Conservation (phyloP, 352 stramenopile genomes). For the Phytophthora hibernalis region DNA sequence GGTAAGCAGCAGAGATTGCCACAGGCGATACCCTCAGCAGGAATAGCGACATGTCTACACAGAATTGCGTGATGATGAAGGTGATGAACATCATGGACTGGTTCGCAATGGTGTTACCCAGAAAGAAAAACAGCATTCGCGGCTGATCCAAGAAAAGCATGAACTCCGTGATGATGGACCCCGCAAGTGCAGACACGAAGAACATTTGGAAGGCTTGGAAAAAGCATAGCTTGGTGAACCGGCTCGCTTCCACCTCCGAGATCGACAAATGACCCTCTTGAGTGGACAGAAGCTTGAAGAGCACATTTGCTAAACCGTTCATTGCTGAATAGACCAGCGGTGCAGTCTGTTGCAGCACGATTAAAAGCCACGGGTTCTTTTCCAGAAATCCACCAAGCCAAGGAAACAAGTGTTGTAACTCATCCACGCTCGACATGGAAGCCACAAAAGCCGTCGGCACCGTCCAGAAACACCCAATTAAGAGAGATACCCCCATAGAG, state of each 20-base stretch:
- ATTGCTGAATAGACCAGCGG: constrained; percentile 73
- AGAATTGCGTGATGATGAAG: constrained; percentile 80
- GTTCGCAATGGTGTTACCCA: constrained; percentile 73
- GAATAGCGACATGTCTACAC: constrained; percentile 65
- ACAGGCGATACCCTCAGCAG: constrained; percentile 66
- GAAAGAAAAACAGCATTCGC: constrained; percentile 68
- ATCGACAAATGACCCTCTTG: constrained; percentile 73
- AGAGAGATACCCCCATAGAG: constrained; percentile 53
- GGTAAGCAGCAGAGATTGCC: constrained; percentile 51
- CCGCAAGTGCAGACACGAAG: constrained; percentile 76
- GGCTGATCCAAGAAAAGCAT: constrained; percentile 71
- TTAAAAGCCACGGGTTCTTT: constrained; percentile 57
- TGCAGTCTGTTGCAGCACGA: constrained; percentile 66
- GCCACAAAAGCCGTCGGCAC: constrained; percentile 79
- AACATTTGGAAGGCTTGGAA: constrained; percentile 88
- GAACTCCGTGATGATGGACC: constrained; percentile 68
- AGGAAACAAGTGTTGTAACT: constrained; percentile 61
- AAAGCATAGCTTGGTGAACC: constrained; percentile 80
- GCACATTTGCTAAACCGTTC: constrained; percentile 70
- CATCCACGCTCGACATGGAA: constrained; percentile 75
- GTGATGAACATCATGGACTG: constrained; percentile 87
- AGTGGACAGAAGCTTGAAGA: constrained; percentile 72
- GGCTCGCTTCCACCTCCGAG: constrained; percentile 70
- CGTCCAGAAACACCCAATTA: constrained; percentile 84
- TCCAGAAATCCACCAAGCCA: constrained; percentile 51